Base-by-base conservation (phyloP, 2,329 filamentous ascomycete species). In the Colletotrichum liriopes region DNA sequence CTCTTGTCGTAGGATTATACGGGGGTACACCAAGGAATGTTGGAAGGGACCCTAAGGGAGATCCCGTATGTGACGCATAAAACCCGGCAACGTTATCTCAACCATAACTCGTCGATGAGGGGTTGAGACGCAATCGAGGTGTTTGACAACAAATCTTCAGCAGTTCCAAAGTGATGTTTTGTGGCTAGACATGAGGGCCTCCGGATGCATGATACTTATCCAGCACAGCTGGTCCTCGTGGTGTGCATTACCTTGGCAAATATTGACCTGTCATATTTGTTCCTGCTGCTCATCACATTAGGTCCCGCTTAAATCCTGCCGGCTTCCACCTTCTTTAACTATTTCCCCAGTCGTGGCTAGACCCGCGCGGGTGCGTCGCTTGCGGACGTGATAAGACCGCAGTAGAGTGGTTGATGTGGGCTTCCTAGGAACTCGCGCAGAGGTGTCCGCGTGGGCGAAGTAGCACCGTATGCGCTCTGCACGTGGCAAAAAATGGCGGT, bases 401-500 rank as follows among this genome's bases (percentile, higher is more conserved):
- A 9, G n/a, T 35, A 18, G 9, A 35, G 29, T 18, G 39, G 47
- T 54, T 37, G 51, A 35, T 54, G 32, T 20, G 26, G 51, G 29
- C 23, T 61, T 20, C 65, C 12, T 23, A 32, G 16, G 32, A 52
- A 43, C 26, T 43, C 56, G 47, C 35, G 9, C 56, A 37, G 26
- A 37, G 26, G 26, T 39, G 4, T 29, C 43, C 7, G 23, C 26
- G 54, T 39, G 54, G 52, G n/a, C 45, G 35, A 52, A 32, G 49
- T 65, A 59, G 52, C 41, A 47, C 35, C 35, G n/a, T 52, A 60
- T 29, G 45, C 45, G 52, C 62, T 20, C 14, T 18, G 20, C 60
- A 65, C 66, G 66, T 69, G 60, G 66, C 51, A 37, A 55, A 54
- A 14, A n/a, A 35, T n/a, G 62, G 39, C 35, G 45, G 54, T 47